Percentiles rank a stretch among this genome's conserved stretches.
These are phyloP conservation scores for Trametes pubescens DNA, from an alignment of 1,284 basidiomycete species.

Conservation along the genomic window DNA sequence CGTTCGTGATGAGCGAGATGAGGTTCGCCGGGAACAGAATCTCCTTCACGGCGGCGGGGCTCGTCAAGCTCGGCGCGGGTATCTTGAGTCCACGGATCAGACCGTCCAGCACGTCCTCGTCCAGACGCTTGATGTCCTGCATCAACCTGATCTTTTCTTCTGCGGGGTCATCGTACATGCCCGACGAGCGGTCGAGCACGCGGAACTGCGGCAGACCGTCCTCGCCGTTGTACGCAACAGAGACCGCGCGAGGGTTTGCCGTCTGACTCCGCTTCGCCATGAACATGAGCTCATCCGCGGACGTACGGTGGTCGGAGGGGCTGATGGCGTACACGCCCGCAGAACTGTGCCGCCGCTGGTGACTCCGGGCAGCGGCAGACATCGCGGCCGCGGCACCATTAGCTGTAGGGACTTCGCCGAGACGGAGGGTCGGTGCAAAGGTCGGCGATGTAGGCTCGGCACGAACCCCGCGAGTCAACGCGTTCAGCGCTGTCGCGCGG, in stretches of 20 bases:
- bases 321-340: slow-evolving; percentile 79
- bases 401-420: slow-evolving; percentile 48
- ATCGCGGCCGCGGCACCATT: slow-evolving; percentile 35
- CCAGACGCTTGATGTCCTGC: slow-evolving; percentile 90
- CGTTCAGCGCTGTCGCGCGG: slow-evolving; percentile 89
- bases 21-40: slow-evolving; percentile 99
- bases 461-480: slow-evolving; percentile 76
- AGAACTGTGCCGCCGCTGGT: slow-evolving; percentile 87
- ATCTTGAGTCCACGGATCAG: slow-evolving; percentile 94
- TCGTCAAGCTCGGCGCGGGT: slow-evolving; percentile 89
- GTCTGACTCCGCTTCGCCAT: slow-evolving; percentile 79
- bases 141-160: slow-evolving; percentile 96
- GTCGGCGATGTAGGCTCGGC: slow-evolving; percentile 85
- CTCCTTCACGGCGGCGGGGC: slow-evolving; percentile 95
- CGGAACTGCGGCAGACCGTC: slow-evolving; percentile 76
- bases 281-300: slow-evolving; percentile 83
- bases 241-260: slow-evolving; percentile 88
- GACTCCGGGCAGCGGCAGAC: slow-evolving; percentile 51
- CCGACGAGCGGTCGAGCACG: slow-evolving; percentile 73
- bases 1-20: slow-evolving; percentile 96
- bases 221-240: slow-evolving; percentile 88
- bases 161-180: slow-evolving; percentile 87
- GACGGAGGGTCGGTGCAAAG: slow-evolving; percentile 74
- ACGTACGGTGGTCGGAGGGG: slow-evolving; percentile 69
- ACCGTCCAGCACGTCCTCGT: slow-evolving; percentile 94